phyloP scores from a whole-genome alignment of 331 rosid genomes.

The Phaseolus coccineus region DNA sequence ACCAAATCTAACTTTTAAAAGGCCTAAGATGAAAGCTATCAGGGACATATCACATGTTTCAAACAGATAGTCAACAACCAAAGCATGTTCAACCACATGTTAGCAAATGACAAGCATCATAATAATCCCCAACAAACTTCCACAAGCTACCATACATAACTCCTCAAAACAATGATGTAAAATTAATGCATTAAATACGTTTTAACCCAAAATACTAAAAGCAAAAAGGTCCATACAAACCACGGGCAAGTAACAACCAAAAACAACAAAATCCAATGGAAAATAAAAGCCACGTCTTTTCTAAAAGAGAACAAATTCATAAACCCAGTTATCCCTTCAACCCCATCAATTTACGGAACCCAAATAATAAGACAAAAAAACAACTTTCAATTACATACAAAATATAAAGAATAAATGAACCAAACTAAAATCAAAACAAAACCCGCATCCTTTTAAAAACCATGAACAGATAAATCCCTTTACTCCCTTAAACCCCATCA shows the following conservation, averaged over 20 bases:
- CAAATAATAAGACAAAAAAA: no score
- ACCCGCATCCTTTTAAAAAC: no score
- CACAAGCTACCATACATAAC: background rate
- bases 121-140: slow-evolving; percentile 4
- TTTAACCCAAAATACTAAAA: background rate
- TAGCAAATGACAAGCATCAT: background rate
- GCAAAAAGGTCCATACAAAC: background rate
- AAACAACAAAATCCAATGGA: background rate
- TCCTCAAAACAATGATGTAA: background rate
- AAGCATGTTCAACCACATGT: background rate
- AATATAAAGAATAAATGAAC: no score
- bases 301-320: background rate
- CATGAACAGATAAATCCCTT: no score
- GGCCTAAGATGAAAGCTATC: background rate
- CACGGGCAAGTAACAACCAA: background rate
- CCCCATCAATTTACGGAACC: background rate
- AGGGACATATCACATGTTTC: background rate
- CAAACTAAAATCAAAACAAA: no score
- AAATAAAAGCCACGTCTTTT: background rate
- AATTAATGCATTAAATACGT: background rate
- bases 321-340: background rate
- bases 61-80: background rate
- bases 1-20: background rate
- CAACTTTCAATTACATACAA: no score
- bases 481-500: background rate